Evolutionary conservation across 2,329 filamentous ascomycete species (phyloP).

Genomic region (Cordyceps pruinosa): DNA sequence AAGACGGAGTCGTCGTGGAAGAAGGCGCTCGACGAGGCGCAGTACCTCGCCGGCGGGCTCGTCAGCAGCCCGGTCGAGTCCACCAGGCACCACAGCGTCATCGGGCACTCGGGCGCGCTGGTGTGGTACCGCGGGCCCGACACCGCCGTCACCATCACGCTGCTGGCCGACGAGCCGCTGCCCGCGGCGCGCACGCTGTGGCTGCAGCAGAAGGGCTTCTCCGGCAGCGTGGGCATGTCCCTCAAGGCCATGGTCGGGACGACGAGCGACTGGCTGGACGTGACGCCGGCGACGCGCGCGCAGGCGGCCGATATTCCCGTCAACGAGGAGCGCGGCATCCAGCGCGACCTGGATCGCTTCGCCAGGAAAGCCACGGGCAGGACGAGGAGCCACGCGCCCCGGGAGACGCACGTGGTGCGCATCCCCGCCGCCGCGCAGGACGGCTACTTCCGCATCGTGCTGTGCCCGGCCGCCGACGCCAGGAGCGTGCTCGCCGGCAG

Average conservation of each 20-base stretch:
- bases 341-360: constrained; percentile 61
- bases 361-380: constrained; percentile 45
- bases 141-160: constrained; percentile 57
- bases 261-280: constrained; percentile 57
- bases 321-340: constrained; percentile 57
- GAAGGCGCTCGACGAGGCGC: constrained; percentile 48
- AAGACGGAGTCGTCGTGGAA: constrained; percentile 34
- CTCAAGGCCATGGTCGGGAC: constrained; percentile 56
- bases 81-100: constrained; percentile 57
- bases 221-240: constrained; percentile 61
- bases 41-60: constrained; percentile 59
- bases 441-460: constrained; percentile 61
- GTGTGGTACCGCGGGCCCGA: constrained; percentile 60
- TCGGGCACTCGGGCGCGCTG: constrained; percentile 58
- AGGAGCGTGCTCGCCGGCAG: constrained; percentile 57
- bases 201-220: constrained; percentile 62
- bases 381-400: constrained; percentile 41
- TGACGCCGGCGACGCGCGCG: constrained; percentile 51
- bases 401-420: constrained; percentile 58
- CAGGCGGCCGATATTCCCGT: constrained; percentile 41
- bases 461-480: constrained; percentile 42
- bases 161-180: constrained; percentile 53
- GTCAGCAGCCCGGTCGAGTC: constrained; percentile 57
- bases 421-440: constrained; percentile 57
- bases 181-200: constrained; percentile 54